A percentile compares a stretch with the other conserved stretches of the same genome.
phyloP scores from a whole-genome alignment of 2,329 filamentous ascomycete genomes.

The Chaetoscypha palmicola region DNA sequence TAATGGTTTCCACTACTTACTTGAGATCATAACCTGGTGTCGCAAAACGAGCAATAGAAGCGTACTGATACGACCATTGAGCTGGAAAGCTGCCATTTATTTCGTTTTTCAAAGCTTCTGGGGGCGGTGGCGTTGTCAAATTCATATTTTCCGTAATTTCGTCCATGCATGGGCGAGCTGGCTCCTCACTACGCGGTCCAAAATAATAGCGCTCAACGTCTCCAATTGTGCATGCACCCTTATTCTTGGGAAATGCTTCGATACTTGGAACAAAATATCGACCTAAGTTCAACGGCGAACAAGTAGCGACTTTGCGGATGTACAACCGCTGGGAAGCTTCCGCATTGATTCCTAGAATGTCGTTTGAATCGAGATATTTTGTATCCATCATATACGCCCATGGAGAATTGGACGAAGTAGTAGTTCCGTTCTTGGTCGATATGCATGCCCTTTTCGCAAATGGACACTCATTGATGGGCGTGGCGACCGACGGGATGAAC shows the following conservation, averaged over 20 bases:
- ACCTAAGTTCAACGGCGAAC: neutral
- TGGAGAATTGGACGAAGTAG: too few species aligned
- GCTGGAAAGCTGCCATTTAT: too few species aligned
- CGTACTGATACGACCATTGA: too few species aligned
- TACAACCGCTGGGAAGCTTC: neutral
- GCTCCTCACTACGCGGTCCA: neutral
- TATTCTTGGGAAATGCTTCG: neutral
- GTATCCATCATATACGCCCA: neutral
- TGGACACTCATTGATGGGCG: neutral
- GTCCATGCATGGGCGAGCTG: too few species aligned
- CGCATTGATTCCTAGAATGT: constrained; percentile 1
- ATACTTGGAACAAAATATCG: neutral
- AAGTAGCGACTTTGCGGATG: constrained; percentile 1
- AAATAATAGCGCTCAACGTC: neutral
- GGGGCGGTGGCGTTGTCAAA: too few species aligned
- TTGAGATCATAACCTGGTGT: neutral
- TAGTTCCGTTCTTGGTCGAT: too few species aligned
- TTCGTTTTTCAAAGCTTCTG: too few species aligned
- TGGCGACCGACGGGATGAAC: neutral
- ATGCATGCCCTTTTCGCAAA: neutral
- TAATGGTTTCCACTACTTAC: neutral
- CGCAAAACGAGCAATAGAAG: neutral
- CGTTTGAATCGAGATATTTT: neutral
- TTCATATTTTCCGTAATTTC: too few species aligned
- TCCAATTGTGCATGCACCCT: neutral